Evolutionary conservation across 129 eudicot species (phyloP).

Genomic region (Helichrysum umbraculigerum): DNA sequence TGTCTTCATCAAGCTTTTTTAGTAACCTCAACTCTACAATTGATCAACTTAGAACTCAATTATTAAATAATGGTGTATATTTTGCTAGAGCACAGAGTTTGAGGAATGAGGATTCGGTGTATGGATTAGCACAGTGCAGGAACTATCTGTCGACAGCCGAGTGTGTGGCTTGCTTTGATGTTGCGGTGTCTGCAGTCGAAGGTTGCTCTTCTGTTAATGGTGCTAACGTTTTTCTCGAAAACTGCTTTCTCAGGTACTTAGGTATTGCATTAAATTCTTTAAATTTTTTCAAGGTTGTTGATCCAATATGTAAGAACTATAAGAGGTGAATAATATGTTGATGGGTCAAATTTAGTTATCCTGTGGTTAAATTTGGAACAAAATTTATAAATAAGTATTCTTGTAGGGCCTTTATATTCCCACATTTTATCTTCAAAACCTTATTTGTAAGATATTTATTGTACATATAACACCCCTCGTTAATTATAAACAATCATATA

Average conservation of each 20-base stretch:
- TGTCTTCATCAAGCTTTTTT: constrained; percentile 20
- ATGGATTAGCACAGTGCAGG: constrained; percentile 61
- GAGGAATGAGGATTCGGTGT: constrained; percentile 52
- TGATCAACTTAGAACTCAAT: constrained; percentile 46
- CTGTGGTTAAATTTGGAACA: not conserved
- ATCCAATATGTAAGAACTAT: not conserved
- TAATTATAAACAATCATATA: too few species aligned
- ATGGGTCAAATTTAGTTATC: not conserved
- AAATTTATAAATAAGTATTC: too few species aligned
- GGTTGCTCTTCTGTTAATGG: constrained; percentile 57
- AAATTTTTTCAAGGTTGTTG: not conserved
- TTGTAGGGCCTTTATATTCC: too few species aligned
- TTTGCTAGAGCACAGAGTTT: constrained; percentile 52
- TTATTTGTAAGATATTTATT: too few species aligned
- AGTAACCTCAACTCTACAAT: constrained; percentile 24
- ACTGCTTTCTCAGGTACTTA: constrained; percentile 60
- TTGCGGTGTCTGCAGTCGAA: constrained; percentile 38
- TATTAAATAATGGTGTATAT: constrained; percentile 25
- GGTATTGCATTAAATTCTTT: constrained; percentile 19
- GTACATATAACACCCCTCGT: too few species aligned
- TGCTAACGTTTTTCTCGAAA: constrained; percentile 58
- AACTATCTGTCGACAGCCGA: constrained; percentile 42
- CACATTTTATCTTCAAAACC: not conserved
- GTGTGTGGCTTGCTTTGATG: constrained; percentile 55
- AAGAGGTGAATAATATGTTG: not conserved